Base-by-base conservation (phyloP, 2,329 filamentous ascomycete genomes). In the Ophiocordyceps camponoti-leonardi region DNA sequence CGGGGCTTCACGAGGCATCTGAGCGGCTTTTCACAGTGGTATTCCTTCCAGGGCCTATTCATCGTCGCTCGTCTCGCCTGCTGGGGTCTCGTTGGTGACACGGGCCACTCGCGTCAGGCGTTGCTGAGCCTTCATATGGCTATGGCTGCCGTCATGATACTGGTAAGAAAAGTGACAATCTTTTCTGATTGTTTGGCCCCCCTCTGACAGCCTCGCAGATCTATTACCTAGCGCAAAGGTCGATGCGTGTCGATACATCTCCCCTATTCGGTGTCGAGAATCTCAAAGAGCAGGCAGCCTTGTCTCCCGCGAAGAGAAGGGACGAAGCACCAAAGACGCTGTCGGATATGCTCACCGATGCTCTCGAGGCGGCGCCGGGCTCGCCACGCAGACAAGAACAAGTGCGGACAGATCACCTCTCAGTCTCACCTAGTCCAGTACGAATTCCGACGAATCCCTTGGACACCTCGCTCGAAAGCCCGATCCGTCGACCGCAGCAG, bases 1-100 rank as follows among this genome's bases (percentile, higher is more conserved):
- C 67, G 72, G n/a, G 79, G 75, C 46, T 81, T 72, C 56, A 73
- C 68, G 26, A 70, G 64, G 49, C 77, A 74, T 47, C 66, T 84
- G 30, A 57, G 70, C 3, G 79, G 80, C 0, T 69, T 84, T 13
- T 64, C 67, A 4, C 69, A 75, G 44, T 83, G 83, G 70, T 84
- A 85, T 55, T 68, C 67, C 1, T 73, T 81, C 49, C 83, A 87
- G 54, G 56, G 70, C 2, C 56, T 81, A 30, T 67, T 79, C 20
- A 56, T 85, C 12, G 56, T 70, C 6, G 61, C 79, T 12, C 72
- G 83, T 35, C 59, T 70, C 40, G 53, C 71, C 16, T 72, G 76
- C 44, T 60, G 67, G 19, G 62, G 59, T 14, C 57, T 71, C 18
- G 51, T 64, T n/a, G 58, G 61, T 3, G 60, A 63, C 0, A 57